Evolutionary conservation across 1,284 basidiomycete species (phyloP).

Genomic region (Gomphus bonarii): DNA sequence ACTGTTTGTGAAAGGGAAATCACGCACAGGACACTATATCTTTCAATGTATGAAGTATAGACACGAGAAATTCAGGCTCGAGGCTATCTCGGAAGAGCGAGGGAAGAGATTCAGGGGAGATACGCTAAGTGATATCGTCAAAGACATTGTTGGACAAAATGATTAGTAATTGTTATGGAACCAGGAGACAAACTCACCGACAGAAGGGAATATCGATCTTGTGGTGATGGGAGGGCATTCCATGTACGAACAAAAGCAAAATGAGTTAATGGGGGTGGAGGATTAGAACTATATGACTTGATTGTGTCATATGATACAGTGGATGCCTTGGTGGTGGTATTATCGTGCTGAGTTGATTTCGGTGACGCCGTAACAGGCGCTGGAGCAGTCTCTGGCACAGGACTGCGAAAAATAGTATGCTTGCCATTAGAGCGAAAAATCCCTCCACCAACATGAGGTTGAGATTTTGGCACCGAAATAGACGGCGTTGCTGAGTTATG

Average conservation of each 20-base stretch:
- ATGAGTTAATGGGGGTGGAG: conserved; percentile 32
- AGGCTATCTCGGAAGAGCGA: conserved; percentile 54
- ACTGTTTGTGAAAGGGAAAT: not conserved
- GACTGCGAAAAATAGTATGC: conserved; percentile 26
- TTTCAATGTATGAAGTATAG: conserved; percentile 41
- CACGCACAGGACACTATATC: conserved; percentile 21
- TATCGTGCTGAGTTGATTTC: not conserved
- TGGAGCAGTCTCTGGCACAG: conserved; percentile 19
- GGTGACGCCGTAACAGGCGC: conserved; percentile 4
- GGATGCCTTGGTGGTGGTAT: not conserved
- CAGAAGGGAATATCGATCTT: conserved; percentile 42
- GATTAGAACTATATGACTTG: conserved; percentile 8
- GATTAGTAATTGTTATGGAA: not conserved
- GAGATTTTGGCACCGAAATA: conserved; percentile 23
- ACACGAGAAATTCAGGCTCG: conserved; percentile 47
- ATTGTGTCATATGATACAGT: conserved; percentile 1
- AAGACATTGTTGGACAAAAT: not conserved
- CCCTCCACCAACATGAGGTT: conserved; percentile 43
- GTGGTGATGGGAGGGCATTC: conserved; percentile 28
- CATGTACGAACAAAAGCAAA: conserved; percentile 49
- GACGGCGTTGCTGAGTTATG: conserved; percentile 2
- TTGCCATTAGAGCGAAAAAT: conserved; percentile 47
- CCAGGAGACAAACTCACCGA: conserved; percentile 28
- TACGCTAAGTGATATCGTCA: conserved; percentile 26
- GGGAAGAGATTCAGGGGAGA: conserved; percentile 44